These are phyloP conservation scores for Lasiodiplodia citricola DNA, from an alignment of 2,329 filamentous ascomycete species.

Conservation along the genomic window DNA sequence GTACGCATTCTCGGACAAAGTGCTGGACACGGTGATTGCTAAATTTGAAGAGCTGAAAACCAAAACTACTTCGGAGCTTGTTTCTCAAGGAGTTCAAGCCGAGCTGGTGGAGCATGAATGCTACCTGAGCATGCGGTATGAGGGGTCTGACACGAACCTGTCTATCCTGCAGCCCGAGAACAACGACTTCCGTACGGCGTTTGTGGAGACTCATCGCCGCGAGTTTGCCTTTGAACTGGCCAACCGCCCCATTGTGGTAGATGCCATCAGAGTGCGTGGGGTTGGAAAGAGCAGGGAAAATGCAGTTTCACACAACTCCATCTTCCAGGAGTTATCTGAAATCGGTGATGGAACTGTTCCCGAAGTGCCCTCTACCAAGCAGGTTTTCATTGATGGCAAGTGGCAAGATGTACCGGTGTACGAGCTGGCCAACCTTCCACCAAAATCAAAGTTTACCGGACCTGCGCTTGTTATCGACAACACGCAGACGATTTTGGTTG, in stretches of 20 bases:
- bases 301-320: background rate
- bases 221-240: constrained; percentile 51
- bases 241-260: constrained; percentile 40
- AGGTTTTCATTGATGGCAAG: constrained; percentile 32
- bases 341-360: background rate
- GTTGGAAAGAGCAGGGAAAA: constrained; percentile 19
- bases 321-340: constrained; percentile 6
- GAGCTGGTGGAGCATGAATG: constrained; percentile 35
- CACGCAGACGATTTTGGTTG: constrained; percentile 54
- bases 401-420: constrained; percentile 33
- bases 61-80: constrained; percentile 54
- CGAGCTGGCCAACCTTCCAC: constrained; percentile 31
- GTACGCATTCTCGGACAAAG: constrained; percentile 71
- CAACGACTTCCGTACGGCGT: constrained; percentile 43
- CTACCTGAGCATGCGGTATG: constrained; percentile 53
- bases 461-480: constrained; percentile 46
- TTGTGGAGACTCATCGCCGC: constrained; percentile 45
- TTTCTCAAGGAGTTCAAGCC: constrained; percentile 68
- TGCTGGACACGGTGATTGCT: constrained; percentile 47
- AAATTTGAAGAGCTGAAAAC: constrained; percentile 14
- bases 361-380: background rate
- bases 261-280: constrained; percentile 14
- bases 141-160: constrained; percentile 50
- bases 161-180: constrained; percentile 46
- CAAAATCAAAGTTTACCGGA: constrained; percentile 34